Conservation (phyloP, 139 green algal species). For the Chlamydomonas incerta region DNA sequence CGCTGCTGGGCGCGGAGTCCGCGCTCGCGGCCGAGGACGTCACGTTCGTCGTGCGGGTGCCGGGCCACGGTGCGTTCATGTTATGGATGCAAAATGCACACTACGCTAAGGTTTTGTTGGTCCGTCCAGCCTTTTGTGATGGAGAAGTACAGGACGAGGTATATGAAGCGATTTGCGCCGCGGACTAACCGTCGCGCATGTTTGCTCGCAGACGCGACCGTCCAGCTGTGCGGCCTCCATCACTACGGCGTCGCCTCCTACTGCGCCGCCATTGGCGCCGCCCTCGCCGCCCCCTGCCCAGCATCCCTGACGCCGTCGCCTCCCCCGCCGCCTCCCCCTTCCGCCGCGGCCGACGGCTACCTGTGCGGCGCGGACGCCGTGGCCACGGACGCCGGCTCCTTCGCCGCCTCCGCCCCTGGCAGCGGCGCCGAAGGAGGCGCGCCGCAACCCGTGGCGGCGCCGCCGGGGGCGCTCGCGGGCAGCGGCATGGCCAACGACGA, state of each 20-base stretch:
- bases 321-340: no score
- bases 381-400: not conserved
- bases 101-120: no score
- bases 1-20: not conserved
- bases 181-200: no score
- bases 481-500: not conserved
- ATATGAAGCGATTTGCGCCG: no score
- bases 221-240: not conserved
- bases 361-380: not conserved
- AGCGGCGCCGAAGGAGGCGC: not conserved
- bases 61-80: not conserved
- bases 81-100: no score
- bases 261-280: slow-evolving; percentile 10
- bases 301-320: not conserved
- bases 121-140: no score
- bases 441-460: not conserved
- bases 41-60: not conserved
- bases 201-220: not conserved
- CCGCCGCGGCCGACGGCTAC: not conserved
- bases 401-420: not conserved
- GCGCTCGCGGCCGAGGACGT: not conserved
- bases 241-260: slow-evolving; percentile 17
- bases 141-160: no score
- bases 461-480: not conserved
- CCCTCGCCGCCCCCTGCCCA: not conserved